Conservation (phyloP, 306 rosid species). For the Geum urbanum region DNA sequence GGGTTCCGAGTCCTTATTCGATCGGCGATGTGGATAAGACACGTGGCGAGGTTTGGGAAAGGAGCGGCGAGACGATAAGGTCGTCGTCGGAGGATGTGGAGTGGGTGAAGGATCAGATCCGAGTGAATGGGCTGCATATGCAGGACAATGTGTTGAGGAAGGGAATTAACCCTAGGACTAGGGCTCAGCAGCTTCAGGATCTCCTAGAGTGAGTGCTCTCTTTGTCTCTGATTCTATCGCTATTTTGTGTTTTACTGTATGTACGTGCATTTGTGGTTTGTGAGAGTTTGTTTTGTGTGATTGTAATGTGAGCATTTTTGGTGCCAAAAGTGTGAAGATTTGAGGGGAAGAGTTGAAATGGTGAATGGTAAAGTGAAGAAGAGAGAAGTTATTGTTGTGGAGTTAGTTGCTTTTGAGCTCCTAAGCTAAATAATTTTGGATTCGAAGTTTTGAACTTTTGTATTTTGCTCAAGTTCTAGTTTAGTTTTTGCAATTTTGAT, state of each 20-base stretch:
- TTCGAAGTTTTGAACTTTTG: neutral
- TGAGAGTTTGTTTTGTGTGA: neutral
- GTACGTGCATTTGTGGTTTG: neutral
- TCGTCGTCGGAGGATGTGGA: constrained; percentile 69
- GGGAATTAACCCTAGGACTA: constrained; percentile 83
- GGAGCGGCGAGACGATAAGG: constrained; percentile 19
- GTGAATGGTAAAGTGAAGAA: neutral
- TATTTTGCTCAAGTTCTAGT: neutral
- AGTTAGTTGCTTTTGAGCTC: too few relatives aligned
- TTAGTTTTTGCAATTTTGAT: neutral
- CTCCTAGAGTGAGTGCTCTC: constrained; percentile 48
- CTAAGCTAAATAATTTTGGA: too few relatives aligned
- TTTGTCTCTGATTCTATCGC: neutral
- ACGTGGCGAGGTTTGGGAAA: constrained; percentile 10
- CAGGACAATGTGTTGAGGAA: constrained; percentile 80
- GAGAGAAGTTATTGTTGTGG: too few relatives aligned
- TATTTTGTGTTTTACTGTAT: neutral
- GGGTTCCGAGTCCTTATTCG: neutral
- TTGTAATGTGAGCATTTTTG: neutral
- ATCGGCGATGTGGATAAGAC: constrained; percentile 8
- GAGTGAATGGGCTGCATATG: constrained; percentile 72
- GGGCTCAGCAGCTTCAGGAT: constrained; percentile 86
- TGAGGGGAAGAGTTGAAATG: neutral
- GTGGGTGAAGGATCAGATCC: constrained; percentile 83
- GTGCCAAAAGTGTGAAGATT: too few relatives aligned